These are phyloP conservation scores for Yarrowia bubula DNA, from an alignment of 805 yeast species.

Conservation along the genomic window DNA sequence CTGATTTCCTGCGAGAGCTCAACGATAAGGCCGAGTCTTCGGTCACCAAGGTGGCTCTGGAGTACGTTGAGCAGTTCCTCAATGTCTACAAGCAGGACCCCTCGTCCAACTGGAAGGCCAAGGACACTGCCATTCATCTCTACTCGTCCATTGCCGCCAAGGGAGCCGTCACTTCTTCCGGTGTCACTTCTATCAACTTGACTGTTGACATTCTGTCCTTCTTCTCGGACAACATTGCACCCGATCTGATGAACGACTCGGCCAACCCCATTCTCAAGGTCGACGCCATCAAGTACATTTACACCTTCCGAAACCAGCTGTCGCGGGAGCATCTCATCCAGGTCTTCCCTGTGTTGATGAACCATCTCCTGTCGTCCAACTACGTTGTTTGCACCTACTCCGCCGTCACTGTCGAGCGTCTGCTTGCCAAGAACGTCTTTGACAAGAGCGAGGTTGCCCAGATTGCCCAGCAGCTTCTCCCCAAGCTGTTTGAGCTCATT, in stretches of 20 bases:
- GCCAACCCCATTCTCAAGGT: slow-evolving; percentile 78
- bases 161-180: slow-evolving; percentile 81
- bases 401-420: slow-evolving; percentile 87
- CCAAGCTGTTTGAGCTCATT: slow-evolving; percentile 65
- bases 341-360: slow-evolving; percentile 73
- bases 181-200: slow-evolving; percentile 82
- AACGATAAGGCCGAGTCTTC: slow-evolving; percentile 72
- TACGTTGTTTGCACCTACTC: slow-evolving; percentile 91
- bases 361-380: slow-evolving; percentile 61
- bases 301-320: slow-evolving; percentile 87
- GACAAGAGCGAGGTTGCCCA: slow-evolving; percentile 65
- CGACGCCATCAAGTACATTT: slow-evolving; percentile 89
- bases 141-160: slow-evolving; percentile 89
- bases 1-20: slow-evolving; percentile 84
- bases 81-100: slow-evolving; percentile 43
- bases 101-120: slow-evolving; percentile 72
- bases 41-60: slow-evolving; percentile 72
- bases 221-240: slow-evolving; percentile 76
- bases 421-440: slow-evolving; percentile 70
- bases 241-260: slow-evolving; percentile 60
- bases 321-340: slow-evolving; percentile 79
- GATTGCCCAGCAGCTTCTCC: slow-evolving; percentile 58
- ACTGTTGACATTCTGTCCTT: slow-evolving; percentile 83
- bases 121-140: slow-evolving; percentile 81
- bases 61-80: slow-evolving; percentile 67